These are phyloP conservation scores for Nakazawaea anatomiae DNA, from an alignment of 805 yeast species.

Conservation along the genomic window DNA sequence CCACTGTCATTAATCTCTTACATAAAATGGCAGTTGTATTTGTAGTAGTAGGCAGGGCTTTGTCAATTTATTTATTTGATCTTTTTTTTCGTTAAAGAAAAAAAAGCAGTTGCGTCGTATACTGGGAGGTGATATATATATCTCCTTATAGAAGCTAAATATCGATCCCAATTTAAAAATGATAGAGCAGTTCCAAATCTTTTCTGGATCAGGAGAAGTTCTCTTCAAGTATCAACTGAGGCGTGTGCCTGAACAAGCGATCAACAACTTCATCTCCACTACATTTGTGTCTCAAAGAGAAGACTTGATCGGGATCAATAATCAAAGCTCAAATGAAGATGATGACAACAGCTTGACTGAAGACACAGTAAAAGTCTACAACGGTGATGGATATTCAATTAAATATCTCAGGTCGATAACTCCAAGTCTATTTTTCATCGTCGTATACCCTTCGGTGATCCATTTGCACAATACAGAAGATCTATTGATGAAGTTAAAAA, in stretches of 20 bases:
- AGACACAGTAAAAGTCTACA: conserved; percentile 18
- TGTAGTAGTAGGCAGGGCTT: too few relatives aligned
- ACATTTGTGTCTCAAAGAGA: conserved; percentile 37
- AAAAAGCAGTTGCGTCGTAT: too few relatives aligned
- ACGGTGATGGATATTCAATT: conserved; percentile 36
- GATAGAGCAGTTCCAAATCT: conserved; percentile 45
- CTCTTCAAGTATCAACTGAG: conserved; percentile 38
- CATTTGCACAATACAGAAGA: conserved; percentile 29
- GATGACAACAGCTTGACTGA: conserved; percentile 17
- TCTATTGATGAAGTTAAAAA: conserved; percentile 23
- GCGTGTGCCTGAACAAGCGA: conserved; percentile 31
- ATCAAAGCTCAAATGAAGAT: conserved; percentile 15
- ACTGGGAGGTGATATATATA: too few relatives aligned
- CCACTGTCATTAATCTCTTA: not conserved
- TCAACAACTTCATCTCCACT: conserved; percentile 44
- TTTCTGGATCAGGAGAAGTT: conserved; percentile 45
- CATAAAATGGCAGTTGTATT: not conserved
- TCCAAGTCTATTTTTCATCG: conserved; percentile 35
- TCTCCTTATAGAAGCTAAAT: too few relatives aligned
- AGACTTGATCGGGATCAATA: conserved; percentile 16
- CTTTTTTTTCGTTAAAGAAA: too few relatives aligned
- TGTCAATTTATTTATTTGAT: too few relatives aligned
- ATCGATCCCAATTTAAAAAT: conserved; percentile 14
- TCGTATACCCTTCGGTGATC: conserved; percentile 33
- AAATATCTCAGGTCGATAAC: conserved; percentile 37